phyloP scores from a whole-genome alignment of 768 basidiomycete species.

The Termitomyces sp. region DNA sequence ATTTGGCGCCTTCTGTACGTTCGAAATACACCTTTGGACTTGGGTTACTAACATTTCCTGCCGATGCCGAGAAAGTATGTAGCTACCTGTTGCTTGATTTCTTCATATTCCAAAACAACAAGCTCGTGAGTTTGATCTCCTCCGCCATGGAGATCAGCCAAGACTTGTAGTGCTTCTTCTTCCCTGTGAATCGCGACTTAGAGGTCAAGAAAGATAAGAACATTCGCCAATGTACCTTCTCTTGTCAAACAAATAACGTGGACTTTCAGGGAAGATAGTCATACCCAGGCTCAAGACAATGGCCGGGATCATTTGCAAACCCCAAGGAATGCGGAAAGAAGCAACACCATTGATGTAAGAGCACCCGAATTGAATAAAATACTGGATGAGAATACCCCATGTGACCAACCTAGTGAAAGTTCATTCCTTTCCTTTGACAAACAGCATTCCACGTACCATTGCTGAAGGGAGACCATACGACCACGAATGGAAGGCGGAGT shows the following conservation, averaged over 20 bases:
- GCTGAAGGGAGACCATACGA: conserved; percentile 72
- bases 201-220: background rate
- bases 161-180: conserved; percentile 66
- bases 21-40: conserved; percentile 47
- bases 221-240: conserved; percentile 32
- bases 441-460: conserved; percentile 42
- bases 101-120: conserved; percentile 66
- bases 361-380: conserved; percentile 74
- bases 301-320: conserved; percentile 76
- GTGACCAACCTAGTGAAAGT: conserved; percentile 48
- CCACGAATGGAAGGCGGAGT: conserved; percentile 72
- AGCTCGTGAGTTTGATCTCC: conserved; percentile 58
- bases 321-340: conserved; percentile 81
- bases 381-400: conserved; percentile 75
- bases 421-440: background rate
- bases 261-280: conserved; percentile 65
- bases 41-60: background rate
- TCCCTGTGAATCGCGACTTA: conserved; percentile 26
- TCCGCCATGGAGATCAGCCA: conserved; percentile 70
- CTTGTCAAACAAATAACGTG: conserved; percentile 69
- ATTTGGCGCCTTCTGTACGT: conserved; percentile 67
- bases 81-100: conserved; percentile 54
- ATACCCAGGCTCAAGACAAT: conserved; percentile 67
- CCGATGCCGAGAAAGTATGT: background rate
- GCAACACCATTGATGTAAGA: conserved; percentile 68